Base-by-base conservation (phyloP, 2,329 filamentous ascomycete genomes). In the Talaromyces piceae region DNA sequence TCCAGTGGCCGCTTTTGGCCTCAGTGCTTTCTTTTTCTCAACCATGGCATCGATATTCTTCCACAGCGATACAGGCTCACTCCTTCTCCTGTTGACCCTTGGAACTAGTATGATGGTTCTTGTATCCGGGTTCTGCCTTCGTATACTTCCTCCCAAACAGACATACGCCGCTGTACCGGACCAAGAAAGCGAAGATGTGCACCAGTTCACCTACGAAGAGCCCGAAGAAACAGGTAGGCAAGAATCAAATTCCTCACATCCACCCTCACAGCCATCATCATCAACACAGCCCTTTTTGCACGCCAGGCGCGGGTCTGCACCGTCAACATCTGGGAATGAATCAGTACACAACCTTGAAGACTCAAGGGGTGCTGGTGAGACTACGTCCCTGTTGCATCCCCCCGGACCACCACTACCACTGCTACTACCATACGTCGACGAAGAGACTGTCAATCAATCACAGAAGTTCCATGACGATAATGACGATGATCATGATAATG, bases 21-120 rank as follows among this genome's bases (percentile, higher is more conserved):
- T 98, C 52, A 96, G 91, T 66, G 93, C 93, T 50, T 93, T 98
- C 71, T 95, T 97, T 74, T 98, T 96, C 72, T 91, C 93, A 0
- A 77, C 84, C 2, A 71, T 94, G 28, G 88, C 89, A 20, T 81
- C 82, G 16, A 64, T 94, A 44, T 73, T 88, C 37, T 91, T 95
- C 63, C 87, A 88, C 2, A 88, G 89, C 33, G 83, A 94, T 61
- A 93, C 90, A 1, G 85, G 86, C 50, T 80, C 81, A 33, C 91
- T 96, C 60, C 77, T 98, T 52, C 75, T 91, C 57, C 73, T 97
- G 25, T 76, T 98, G 37, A 83, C 90, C 3, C 76, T 82, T 56
- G 91, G 90, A 13, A 96, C 91, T 1, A 87, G 84, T 54, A 71
- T 78, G 45, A 77, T 97, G 60, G 85, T 86, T 3, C 79, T 94